Percentiles rank a stretch among this genome's conserved stretches.
phyloP scores from a whole-genome alignment of 2,329 filamentous ascomycete species.

The Ampelomyces quisqualis region DNA sequence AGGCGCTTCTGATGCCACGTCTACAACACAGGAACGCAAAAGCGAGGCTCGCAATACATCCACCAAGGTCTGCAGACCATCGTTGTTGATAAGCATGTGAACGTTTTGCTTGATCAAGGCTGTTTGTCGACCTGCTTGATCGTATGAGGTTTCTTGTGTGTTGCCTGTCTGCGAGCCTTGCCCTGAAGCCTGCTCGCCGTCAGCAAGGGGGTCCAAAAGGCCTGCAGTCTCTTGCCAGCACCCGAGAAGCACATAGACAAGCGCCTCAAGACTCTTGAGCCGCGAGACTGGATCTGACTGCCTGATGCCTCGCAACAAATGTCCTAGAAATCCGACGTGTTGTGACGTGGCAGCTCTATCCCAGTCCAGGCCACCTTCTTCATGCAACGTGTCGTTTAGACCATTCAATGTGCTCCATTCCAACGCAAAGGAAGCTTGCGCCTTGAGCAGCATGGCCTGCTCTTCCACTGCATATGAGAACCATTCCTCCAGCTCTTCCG shows the following conservation, averaged over 20 bases:
- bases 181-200: slow-evolving; percentile 13
- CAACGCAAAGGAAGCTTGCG: slow-evolving; percentile 74
- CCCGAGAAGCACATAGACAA: slow-evolving; percentile 51
- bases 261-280: slow-evolving; percentile 45
- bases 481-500: slow-evolving; percentile 95
- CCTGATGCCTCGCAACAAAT: slow-evolving; percentile 38
- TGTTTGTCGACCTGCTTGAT: slow-evolving; percentile 45
- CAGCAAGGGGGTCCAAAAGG: slow-evolving; percentile 11
- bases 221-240: slow-evolving; percentile 55
- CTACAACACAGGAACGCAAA: slow-evolving; percentile 34
- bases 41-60: slow-evolving; percentile 41
- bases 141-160: slow-evolving; percentile 19
- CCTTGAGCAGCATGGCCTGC: slow-evolving; percentile 72
- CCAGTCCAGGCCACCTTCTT: slow-evolving; percentile 61
- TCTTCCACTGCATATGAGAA: slow-evolving; percentile 90
- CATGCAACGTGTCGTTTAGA: slow-evolving; percentile 44
- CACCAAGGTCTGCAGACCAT: slow-evolving; percentile 46
- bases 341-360: slow-evolving; percentile 61
- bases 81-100: slow-evolving; percentile 44
- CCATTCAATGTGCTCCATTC: slow-evolving; percentile 59
- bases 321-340: slow-evolving; percentile 59
- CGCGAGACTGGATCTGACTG: slow-evolving; percentile 30
- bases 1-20: slow-evolving; percentile 22
- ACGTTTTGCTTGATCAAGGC: slow-evolving; percentile 50
- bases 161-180: slow-evolving; percentile 10